Base-by-base conservation (phyloP, 1,139 yeast genomes). In the Arxiozyma slooffiae region DNA sequence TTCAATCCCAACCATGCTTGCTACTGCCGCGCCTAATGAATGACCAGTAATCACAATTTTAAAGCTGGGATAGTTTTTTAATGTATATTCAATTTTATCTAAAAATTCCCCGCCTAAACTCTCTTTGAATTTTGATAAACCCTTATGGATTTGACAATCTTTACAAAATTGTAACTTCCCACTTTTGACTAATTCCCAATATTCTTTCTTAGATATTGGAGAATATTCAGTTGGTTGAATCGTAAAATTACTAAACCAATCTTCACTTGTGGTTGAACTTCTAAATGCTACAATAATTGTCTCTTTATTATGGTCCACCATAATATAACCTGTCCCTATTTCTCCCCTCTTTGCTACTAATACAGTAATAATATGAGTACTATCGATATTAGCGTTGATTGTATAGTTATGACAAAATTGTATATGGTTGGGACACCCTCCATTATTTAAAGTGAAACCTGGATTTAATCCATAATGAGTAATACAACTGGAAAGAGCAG, bases 1-100 rank as follows among this genome's bases (percentile, higher is more conserved):
- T 59, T 83, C 89, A 24, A 80, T 71, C 0, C 84, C 89, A 11
- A 79, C 73, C 39, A 85, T 66, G 16, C 73, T 65, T 0, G 88
- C 82, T 50, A 82, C 66, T 0, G 88, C 87, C 2, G 82, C 92
- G 1, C 92, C 94, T 30, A 84, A 64, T 0, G 92, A 84, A 66
- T 84, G 92, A 0, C 92, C 92, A 2, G 79, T 68, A 2, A 82
- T 71, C 4, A 77, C 72, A 18, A 82, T 55, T 41, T 71, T 64
- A 60, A 80, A 82, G 24, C 72, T 73, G 0, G 80, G 77, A 57
- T 74, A 64, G 21, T 63, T 60, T 46, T 52, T 63, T 62, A 53
- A 76, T 52, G 59, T 61, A 22, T 58, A 57, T 45, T 68, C 66
- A 16, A 73, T 68, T 18, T 69, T 68, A 18, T 61, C 61, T 23